Percentiles rank a stretch among this genome's conserved stretches.
These are phyloP conservation scores for Pisolithus microcarpus DNA, from an alignment of 768 basidiomycete genomes.

Conservation along the genomic window DNA sequence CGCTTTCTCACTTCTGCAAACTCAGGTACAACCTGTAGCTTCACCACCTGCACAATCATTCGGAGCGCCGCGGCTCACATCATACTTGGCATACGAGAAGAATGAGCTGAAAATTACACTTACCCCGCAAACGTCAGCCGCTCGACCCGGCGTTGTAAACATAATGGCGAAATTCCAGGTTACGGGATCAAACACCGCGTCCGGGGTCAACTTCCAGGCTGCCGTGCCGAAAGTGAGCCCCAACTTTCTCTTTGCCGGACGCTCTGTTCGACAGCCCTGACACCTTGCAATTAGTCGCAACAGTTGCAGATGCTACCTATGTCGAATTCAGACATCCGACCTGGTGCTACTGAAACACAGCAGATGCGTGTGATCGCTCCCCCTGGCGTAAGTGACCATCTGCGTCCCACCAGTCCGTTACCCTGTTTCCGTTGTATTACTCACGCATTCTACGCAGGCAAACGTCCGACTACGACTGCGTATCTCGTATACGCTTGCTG, in stretches of 20 bases:
- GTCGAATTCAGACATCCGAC: constrained; percentile 74
- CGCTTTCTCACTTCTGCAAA: constrained; percentile 32
- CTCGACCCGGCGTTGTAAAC: constrained; percentile 84
- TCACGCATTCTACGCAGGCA: constrained; percentile 40
- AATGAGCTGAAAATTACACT: constrained; percentile 84
- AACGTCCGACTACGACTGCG: constrained; percentile 79
- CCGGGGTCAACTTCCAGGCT: constrained; percentile 86
- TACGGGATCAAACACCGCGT: constrained; percentile 43
- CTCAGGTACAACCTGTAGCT: constrained; percentile 28
- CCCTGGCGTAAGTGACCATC: constrained; percentile 54
- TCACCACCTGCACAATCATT: constrained; percentile 29
- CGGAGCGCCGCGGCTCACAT: constrained; percentile 46
- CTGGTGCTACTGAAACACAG: constrained; percentile 84
- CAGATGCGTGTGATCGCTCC: constrained; percentile 91
- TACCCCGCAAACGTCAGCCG: constrained; percentile 75
- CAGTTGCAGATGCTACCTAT: constrained; percentile 98
- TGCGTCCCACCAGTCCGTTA: neutral
- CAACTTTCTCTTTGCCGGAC: neutral
- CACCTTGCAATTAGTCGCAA: constrained; percentile 56
- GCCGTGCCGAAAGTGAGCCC: constrained; percentile 84
- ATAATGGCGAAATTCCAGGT: constrained; percentile 85
- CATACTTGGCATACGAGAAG: constrained; percentile 89
- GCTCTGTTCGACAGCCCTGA: neutral
- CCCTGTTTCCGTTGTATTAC: neutral
- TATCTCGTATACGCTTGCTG: constrained; percentile 67